Conservation (phyloP, 2,329 filamentous ascomycete genomes). For the Venturia carpophila region DNA sequence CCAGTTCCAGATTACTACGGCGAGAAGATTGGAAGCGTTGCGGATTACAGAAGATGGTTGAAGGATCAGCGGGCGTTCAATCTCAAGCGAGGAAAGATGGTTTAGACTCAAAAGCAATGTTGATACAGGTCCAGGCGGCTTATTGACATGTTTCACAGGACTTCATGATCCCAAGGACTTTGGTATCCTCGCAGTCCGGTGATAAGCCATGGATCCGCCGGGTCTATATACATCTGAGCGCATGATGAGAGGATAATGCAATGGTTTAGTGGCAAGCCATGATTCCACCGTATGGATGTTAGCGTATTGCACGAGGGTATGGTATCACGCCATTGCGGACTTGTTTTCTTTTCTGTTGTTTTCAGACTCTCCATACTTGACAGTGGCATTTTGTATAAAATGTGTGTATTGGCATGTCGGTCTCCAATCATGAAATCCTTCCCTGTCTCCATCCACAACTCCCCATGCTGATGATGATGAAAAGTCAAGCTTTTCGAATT, state of each 20-base stretch:
- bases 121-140: neutral
- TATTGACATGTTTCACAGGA: neutral
- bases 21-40: slow-evolving; percentile 92
- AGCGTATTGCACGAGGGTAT: too few species aligned
- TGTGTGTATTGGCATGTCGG: neutral
- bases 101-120: slow-evolving; percentile 27
- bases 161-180: neutral
- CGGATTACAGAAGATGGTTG: slow-evolving; percentile 87
- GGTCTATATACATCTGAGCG: neutral
- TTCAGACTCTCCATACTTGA: neutral
- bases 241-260: neutral
- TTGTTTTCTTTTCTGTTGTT: neutral
- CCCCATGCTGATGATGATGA: too few species aligned
- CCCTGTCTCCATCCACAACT: too few species aligned
- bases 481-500: too few species aligned
- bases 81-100: slow-evolving; percentile 65
- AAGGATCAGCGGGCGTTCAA: slow-evolving; percentile 98
- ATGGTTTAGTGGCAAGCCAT: neutral
- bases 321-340: neutral
- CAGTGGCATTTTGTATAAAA: neutral
- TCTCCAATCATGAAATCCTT: slow-evolving; percentile 3
- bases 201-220: neutral
- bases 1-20: slow-evolving; percentile 97
- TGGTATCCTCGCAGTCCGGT: neutral
- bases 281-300: too few species aligned